phyloP scores from a whole-genome alignment of 257 asterid species.

The Nicotiana knightiana region DNA sequence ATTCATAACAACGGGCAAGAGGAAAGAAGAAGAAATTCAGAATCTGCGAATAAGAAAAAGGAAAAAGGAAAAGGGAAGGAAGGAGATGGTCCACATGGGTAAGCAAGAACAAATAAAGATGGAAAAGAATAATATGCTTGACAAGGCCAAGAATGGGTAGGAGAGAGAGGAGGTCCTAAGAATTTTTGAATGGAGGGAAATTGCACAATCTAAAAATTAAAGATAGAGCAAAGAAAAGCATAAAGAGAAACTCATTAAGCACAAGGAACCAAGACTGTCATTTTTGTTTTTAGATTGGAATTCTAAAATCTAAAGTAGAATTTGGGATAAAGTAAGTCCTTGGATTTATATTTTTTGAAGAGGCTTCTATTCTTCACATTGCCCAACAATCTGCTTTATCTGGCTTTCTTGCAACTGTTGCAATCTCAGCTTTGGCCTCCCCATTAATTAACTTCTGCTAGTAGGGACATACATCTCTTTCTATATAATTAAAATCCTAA shows the following conservation, averaged over 20 bases:
- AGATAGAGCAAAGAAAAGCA: conserved; percentile 52
- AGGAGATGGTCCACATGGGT: conserved; percentile 21
- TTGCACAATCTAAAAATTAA: conserved; percentile 11
- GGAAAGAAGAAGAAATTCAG: background rate
- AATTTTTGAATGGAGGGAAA: conserved; percentile 18
- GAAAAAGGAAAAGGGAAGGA: conserved; percentile 7
- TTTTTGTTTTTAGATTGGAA: conserved; percentile 52
- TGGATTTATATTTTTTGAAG: conserved; percentile 22
- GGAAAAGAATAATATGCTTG: conserved; percentile 9
- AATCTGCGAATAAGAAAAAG: conserved; percentile 1
- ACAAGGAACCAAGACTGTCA: conserved; percentile 54
- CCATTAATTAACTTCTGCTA: conserved; percentile 4
- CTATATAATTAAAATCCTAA: background rate
- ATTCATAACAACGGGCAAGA: background rate
- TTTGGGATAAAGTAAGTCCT: conserved; percentile 49
- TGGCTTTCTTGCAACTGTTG: conserved; percentile 56
- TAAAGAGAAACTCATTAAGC: conserved; percentile 57
- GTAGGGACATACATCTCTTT: background rate
- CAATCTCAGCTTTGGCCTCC: conserved; percentile 47
- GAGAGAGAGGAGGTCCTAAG: background rate
- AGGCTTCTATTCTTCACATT: conserved; percentile 28
- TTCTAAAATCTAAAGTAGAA: conserved; percentile 60
- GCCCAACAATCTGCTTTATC: conserved; percentile 47
- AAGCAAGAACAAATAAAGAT: background rate
- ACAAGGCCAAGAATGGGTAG: conserved; percentile 7